Evolutionary conservation across 441 rosid genomes (phyloP).

Genomic region (Aquilaria agallochum): DNA sequence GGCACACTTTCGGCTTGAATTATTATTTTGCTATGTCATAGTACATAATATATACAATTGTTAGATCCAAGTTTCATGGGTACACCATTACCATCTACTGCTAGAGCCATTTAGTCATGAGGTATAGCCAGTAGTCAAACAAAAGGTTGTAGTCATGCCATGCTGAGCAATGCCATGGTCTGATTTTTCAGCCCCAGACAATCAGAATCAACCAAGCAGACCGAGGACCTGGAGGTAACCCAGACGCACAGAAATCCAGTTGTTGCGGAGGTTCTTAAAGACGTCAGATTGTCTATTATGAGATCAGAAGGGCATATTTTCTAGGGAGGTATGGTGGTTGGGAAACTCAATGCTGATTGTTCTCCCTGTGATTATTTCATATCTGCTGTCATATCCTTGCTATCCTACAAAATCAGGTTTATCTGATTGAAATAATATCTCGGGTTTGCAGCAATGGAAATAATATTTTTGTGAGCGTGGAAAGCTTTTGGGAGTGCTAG

Average conservation of each 20-base stretch:
- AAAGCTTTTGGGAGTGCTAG: too few relatives aligned
- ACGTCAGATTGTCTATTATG: slow-evolving; percentile 2
- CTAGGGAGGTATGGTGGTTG: slow-evolving; percentile 20
- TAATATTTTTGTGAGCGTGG: too few relatives aligned
- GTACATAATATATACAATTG: too few relatives aligned
- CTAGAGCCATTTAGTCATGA: too few relatives aligned
- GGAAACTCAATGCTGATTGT: slow-evolving; percentile 37
- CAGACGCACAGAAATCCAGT: slow-evolving; percentile 64
- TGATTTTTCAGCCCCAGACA: slow-evolving; percentile 62
- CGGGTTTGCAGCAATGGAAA: too few relatives aligned
- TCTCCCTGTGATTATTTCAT: slow-evolving; percentile 36
- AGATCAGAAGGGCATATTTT: slow-evolving; percentile 1
- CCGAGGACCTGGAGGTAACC: slow-evolving; percentile 52
- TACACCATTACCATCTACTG: background rate
- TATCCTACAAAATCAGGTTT: slow-evolving; percentile 26
- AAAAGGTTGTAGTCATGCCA: too few relatives aligned
- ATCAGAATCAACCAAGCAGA: slow-evolving; percentile 85
- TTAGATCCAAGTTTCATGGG: background rate
- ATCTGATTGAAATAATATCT: slow-evolving; percentile 10
- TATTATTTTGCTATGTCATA: too few relatives aligned
- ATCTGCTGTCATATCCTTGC: slow-evolving; percentile 24
- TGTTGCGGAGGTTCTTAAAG: slow-evolving; percentile 69
- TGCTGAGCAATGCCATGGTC: background rate
- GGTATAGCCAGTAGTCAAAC: too few relatives aligned
- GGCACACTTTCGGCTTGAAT: too few relatives aligned